These are phyloP conservation scores for Euphorbia pulcherrima DNA, from an alignment of 345 rosid genomes.

Conservation along the genomic window DNA sequence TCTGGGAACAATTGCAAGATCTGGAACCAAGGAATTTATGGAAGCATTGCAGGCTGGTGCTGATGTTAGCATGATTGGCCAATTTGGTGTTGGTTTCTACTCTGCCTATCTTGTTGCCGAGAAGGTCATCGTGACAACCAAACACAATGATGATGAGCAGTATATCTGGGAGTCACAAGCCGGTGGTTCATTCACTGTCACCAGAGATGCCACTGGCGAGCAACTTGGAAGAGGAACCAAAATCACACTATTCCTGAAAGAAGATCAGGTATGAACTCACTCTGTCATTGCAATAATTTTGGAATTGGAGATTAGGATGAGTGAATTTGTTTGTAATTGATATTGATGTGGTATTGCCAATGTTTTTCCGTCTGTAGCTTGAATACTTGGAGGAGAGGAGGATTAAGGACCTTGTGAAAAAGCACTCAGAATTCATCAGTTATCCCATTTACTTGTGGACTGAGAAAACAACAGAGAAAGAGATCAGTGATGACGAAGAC, in stretches of 20 bases:
- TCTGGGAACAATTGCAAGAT: constrained; percentile 87
- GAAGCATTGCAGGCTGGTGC: constrained; percentile 90
- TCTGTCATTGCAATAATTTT: background rate
- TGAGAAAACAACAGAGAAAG: constrained; percentile 86
- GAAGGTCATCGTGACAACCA: constrained; percentile 70
- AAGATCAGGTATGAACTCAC: constrained; percentile 51
- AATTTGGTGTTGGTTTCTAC: constrained; percentile 90
- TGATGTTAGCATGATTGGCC: constrained; percentile 95
- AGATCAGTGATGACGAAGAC: constrained; percentile 80
- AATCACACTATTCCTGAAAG: constrained; percentile 71
- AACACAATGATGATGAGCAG: constrained; percentile 82
- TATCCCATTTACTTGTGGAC: constrained; percentile 83
- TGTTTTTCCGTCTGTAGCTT: constrained; percentile 30
- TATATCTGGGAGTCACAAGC: constrained; percentile 95
- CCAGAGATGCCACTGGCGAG: constrained; percentile 68
- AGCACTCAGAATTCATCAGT: constrained; percentile 89
- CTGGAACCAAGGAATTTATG: constrained; percentile 93
- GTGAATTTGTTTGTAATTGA: background rate
- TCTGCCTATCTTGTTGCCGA: constrained; percentile 91
- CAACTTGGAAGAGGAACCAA: constrained; percentile 88
- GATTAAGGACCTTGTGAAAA: constrained; percentile 87
- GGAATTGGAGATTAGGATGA: too few relatives aligned
- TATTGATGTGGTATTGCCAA: background rate
- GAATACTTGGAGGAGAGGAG: constrained; percentile 87
- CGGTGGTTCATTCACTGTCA: constrained; percentile 85